Conservation (phyloP, 805 yeast genomes). For the Candida gorgasii region DNA sequence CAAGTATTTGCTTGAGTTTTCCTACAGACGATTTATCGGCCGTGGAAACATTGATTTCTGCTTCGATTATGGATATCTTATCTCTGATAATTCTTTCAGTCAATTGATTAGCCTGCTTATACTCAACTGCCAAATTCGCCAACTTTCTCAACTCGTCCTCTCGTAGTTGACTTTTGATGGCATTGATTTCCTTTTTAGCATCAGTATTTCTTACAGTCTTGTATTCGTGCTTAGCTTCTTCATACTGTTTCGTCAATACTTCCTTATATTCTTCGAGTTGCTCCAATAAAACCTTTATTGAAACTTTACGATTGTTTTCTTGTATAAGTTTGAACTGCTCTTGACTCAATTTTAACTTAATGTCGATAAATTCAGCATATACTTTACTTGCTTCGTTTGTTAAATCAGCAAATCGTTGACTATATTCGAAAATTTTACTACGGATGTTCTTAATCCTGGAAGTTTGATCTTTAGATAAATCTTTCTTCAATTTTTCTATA, state of each 20-base stretch:
- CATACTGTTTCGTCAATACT: constrained; percentile 31
- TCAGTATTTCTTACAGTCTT: constrained; percentile 38
- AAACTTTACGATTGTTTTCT: constrained; percentile 19
- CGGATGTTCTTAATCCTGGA: constrained; percentile 38
- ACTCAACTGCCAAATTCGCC: constrained; percentile 38
- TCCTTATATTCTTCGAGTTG: constrained; percentile 29
- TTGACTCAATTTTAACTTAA: constrained; percentile 12
- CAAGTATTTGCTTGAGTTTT: constrained; percentile 39
- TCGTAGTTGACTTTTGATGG: constrained; percentile 37
- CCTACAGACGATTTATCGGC: constrained; percentile 41
- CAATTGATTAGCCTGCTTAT: constrained; percentile 37
- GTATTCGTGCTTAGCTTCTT: constrained; percentile 33
- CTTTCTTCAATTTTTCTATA: constrained; percentile 32
- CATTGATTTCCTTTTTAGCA: constrained; percentile 37
- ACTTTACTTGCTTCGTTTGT: neutral
- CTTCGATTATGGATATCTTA: constrained; percentile 46
- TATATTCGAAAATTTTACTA: constrained; percentile 22
- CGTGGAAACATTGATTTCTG: constrained; percentile 41
- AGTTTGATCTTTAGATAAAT: constrained; percentile 43
- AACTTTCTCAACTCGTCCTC: constrained; percentile 41
- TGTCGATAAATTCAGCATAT: neutral
- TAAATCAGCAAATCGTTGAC: constrained; percentile 2
- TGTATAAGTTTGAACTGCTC: constrained; percentile 18
- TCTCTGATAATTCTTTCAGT: constrained; percentile 38
- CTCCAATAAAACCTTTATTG: constrained; percentile 25